Evolutionary conservation across 1,139 yeast genomes (phyloP), one percentile per base, ranked within the genome.

Genomic region (Debaryomyces subglobosus): DNA sequence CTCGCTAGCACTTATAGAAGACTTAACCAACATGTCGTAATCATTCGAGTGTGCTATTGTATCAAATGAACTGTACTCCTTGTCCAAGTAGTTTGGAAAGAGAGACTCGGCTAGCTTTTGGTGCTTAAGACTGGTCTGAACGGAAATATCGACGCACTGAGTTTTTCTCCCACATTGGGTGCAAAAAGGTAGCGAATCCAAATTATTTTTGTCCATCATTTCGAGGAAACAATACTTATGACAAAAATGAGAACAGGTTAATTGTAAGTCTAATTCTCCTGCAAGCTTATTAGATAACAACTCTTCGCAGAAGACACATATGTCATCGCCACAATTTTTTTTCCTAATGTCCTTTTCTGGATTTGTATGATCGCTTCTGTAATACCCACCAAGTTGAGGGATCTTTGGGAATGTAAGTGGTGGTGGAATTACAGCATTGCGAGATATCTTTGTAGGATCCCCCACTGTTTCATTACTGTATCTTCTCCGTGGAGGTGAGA

Each of bases 261-360:
- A 56, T 41, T 59, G 63, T 18, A 68, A 47, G n/a, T 62, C 50
- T 13, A 55, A 56, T 39, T 67, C 71, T 7, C 68, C 70, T 1
- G 52, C 52, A 13, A 54, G 47, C 24, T 38, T 45, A 7, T 38
- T 30, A 3, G 53, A 48, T 32, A 69, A 53, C 3, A 50, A 53
- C 23, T 65, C 71, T n/a, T 62, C 56, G 47, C 74, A 69, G 36
- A 68, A 63, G 8, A 71, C 62, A 54, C 74, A 69, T 39, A 47
- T 49, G 9, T 36, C 23, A 12, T 30, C 12, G n/a, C 10, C 20
- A 10, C 30, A 30, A 4, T 25, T 13, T 9, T 21, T 40, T 16
- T 30, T 35, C 18, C 23, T 40, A 24, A 39, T 20, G 8, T n/a
- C 37, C 13, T 2, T 30, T 8, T 10, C 15, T 16, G 35, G 4